Conservation (phyloP, 2,329 filamentous ascomycete species). For the Aspergillus caelatus region DNA sequence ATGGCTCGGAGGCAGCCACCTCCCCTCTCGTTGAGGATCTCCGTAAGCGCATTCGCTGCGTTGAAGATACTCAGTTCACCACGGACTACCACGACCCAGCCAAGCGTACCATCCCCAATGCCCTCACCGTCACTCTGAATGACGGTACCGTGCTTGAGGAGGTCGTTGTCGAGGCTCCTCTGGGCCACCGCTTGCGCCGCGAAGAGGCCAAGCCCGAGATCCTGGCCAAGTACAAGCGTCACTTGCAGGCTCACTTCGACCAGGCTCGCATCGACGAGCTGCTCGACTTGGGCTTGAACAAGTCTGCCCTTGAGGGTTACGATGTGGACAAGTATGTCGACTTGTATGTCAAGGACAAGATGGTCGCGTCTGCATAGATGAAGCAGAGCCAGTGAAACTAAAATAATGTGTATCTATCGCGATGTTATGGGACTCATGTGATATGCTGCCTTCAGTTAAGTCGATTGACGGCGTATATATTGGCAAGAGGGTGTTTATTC, state of each 20-base stretch:
- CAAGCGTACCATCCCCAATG: slow-evolving; percentile 96
- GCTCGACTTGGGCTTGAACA: slow-evolving; percentile 75
- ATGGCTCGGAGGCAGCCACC: slow-evolving; percentile 88
- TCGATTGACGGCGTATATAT: neutral
- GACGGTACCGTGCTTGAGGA: slow-evolving; percentile 91
- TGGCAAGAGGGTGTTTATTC: neutral
- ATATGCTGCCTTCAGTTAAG: neutral
- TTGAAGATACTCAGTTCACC: slow-evolving; percentile 95
- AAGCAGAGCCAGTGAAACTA: neutral
- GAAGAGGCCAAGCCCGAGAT: slow-evolving; percentile 99
- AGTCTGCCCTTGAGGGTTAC: slow-evolving; percentile 74
- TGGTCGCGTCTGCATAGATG: slow-evolving; percentile 33
- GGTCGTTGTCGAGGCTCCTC: slow-evolving; percentile 87
- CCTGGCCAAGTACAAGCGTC: slow-evolving; percentile 90
- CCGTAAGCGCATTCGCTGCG: slow-evolving; percentile 90
- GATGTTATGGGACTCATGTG: slow-evolving; percentile 3
- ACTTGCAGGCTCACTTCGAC: slow-evolving; percentile 81
- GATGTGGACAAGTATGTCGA: slow-evolving; percentile 94
- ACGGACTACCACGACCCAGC: slow-evolving; percentile 91
- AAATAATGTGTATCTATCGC: slow-evolving; percentile 3
- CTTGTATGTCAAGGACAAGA: slow-evolving; percentile 67
- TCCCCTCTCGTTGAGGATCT: slow-evolving; percentile 88
- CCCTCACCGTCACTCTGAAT: slow-evolving; percentile 89
- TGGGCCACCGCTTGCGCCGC: slow-evolving; percentile 86
- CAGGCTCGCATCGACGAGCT: slow-evolving; percentile 79